Percentiles rank a stretch among this genome's conserved stretches.
These are phyloP conservation scores for Candida hispaniensis DNA, from an alignment of 805 yeast genomes.

Conservation along the genomic window DNA sequence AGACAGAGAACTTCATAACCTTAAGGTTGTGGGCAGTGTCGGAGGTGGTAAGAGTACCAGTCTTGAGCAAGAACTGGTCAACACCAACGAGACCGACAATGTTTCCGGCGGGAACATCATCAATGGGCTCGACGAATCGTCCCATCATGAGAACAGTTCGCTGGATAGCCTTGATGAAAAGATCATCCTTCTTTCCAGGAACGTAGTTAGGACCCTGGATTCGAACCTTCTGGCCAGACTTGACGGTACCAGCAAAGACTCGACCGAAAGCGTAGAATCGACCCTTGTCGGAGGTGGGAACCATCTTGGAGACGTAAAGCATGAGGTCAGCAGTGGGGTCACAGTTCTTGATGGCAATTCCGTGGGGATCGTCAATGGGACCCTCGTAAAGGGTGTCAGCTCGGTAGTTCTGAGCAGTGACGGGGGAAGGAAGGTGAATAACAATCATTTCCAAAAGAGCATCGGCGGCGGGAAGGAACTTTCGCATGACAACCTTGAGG, in stretches of 20 bases:
- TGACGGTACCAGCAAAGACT: constrained; percentile 99
- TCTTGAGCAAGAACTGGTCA: constrained; percentile 98
- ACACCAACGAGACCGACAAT: constrained; percentile 99
- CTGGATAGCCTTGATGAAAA: constrained; percentile 94
- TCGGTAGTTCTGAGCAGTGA: constrained; percentile 98
- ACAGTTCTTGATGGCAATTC: constrained; percentile 92
- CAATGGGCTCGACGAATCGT: constrained; percentile 94
- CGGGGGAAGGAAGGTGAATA: constrained; percentile 98
- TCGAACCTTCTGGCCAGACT: constrained; percentile 98
- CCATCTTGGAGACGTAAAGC: constrained; percentile 99
- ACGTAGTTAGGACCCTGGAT: constrained; percentile 99
- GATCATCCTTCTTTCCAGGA: constrained; percentile 97
- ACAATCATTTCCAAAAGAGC: constrained; percentile 98
- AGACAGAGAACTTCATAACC: constrained; percentile 99
- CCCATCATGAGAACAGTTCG: constrained; percentile 99
- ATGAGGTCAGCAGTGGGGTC: constrained; percentile 96
- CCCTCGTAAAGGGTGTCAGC: constrained; percentile 99
- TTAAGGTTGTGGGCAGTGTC: constrained; percentile 98
- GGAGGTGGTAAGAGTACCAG: constrained; percentile 96
- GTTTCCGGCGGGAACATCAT: constrained; percentile 99
- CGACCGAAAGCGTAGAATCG: constrained; percentile 99
- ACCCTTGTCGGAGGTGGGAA: constrained; percentile 99
- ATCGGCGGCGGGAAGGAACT: constrained; percentile 99
- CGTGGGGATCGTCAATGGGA: constrained; percentile 70
- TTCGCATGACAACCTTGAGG: constrained; percentile 97